Base-by-base conservation (phyloP, 805 yeast species). In the Candida hispaniensis region DNA sequence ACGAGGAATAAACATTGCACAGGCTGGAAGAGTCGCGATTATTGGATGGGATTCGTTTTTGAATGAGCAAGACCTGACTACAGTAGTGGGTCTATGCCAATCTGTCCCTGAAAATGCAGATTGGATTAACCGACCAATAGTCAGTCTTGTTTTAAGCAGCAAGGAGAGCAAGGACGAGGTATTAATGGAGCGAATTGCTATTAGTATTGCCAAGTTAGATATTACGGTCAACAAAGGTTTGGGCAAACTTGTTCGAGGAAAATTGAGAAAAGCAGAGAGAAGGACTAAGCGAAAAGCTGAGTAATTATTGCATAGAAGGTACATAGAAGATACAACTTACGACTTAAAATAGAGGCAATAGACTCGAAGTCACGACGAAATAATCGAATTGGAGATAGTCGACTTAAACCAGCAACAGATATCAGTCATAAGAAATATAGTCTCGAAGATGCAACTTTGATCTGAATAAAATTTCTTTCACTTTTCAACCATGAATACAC, bases 41-140 rank as follows among this genome's bases (percentile, higher is more conserved):
- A 14, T 32, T 5, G 36, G 36, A 16, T 32, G 36, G 36, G 36
- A 32, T 17, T 23, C 36, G 18, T 23, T 32, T 12, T 27, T 23
- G 17, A 28, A 32, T 16, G 36, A 32, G 36, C 18, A 20, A 15
- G 36, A 32, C 18, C 18, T 32, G 10, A 12, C 36, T n/a, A 13
- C 24, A 11, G 24, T 32, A 15, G 36, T 23, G 22, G 24, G 24
- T 23, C 23, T 32, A 28, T 32, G 36, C 28, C 23, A 32, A n/a
- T 11, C 28, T 8, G n/a, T n/a, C n/a, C 7, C 17, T 10, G 36
- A 32, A 23, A 32, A 28, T 14, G 24, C 24, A 16, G 24, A 32
- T 27, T 21, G 28, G 10, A 15, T 27, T 13, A 32, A 32, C 17
- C 36, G 36, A 2, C 28, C 28, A 7, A 27, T 23, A 11, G 18